Base-by-base conservation (phyloP, 2,329 filamentous ascomycete genomes). In the Exophiala aquamarina region DNA sequence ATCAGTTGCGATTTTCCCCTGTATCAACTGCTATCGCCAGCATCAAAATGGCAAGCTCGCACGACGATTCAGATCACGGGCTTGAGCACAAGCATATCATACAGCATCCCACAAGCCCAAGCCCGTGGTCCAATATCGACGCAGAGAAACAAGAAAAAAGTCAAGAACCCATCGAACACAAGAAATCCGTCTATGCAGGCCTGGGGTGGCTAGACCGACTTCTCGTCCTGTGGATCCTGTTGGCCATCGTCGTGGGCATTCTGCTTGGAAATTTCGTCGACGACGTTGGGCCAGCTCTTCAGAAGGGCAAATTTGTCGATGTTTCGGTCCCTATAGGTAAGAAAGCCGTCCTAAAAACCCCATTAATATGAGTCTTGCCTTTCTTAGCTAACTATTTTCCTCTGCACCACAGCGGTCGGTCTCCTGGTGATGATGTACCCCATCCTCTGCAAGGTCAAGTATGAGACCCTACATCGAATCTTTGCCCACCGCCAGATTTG, bases 361-460 rank as follows among this genome's bases (percentile, higher is more conserved):
- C 38, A 3, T 59, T 62, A 8, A 59, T 64, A 6, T 26, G 11
- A 26, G 6, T 26, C 23, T 26, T 26, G 6, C 6, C 11, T 6
- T 26, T 11, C 11, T 26, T 26, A 11, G 23, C 6, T 11, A 11
- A 6, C 6, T 26, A 11, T 26, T 26, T 26, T 6, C 6, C 23
- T 26, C 23, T 11, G 23, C 6, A 26, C 23, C 7, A n/a, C 36
- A 87, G 87, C 89, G 1, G 72, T 93, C 38, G 89, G 89, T 0
- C 70, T 94, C 1, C 75, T 95, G 1, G 83, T 93, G 32, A 95
- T 95, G 89, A 95, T 95, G 88, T 94, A 93, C 60, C 89, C 89
- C 0, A 94, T 94, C 51, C 72, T 94, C 1, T 94, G 88, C 75
- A 93, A 92, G 65, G 86, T 94, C 4, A 81, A 81, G 29, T 93